These are phyloP conservation scores for Suillus occidentalis DNA, from an alignment of 768 basidiomycete species.

Conservation along the genomic window DNA sequence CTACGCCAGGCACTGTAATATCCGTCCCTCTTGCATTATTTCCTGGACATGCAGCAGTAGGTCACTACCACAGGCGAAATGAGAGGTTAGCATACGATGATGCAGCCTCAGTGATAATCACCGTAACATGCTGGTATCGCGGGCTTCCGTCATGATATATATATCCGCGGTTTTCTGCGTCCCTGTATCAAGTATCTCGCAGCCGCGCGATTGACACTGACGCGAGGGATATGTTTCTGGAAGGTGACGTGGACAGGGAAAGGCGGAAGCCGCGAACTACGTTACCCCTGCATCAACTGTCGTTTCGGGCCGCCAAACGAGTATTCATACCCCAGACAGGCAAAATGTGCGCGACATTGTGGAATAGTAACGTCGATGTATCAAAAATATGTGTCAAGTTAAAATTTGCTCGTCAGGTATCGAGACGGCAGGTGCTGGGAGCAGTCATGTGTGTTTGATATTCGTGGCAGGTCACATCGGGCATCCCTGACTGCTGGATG, in stretches of 20 bases:
- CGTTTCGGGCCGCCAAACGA: constrained; percentile 9
- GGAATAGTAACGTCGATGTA: not conserved
- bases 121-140: constrained; percentile 3
- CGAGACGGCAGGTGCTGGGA: not conserved
- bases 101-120: not conserved
- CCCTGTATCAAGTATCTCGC: constrained; percentile 21
- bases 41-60: not conserved
- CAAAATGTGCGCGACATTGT: not conserved
- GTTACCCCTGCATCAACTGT: constrained; percentile 14
- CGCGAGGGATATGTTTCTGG: constrained; percentile 19
- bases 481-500: not conserved
- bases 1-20: not conserved
- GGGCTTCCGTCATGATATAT: not conserved
- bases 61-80: not conserved
- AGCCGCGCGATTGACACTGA: constrained; percentile 14
- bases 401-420: not conserved
- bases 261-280: constrained; percentile 14
- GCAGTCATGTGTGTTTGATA: not conserved
- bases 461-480: not conserved
- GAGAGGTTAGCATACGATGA: not conserved
- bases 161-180: constrained; percentile 19
- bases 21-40: not conserved
- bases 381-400: not conserved
- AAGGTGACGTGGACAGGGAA: constrained; percentile 13
- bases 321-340: constrained; percentile 26